Base-by-base conservation (phyloP, 345 rosid species). In the Lepidium africanum region DNA sequence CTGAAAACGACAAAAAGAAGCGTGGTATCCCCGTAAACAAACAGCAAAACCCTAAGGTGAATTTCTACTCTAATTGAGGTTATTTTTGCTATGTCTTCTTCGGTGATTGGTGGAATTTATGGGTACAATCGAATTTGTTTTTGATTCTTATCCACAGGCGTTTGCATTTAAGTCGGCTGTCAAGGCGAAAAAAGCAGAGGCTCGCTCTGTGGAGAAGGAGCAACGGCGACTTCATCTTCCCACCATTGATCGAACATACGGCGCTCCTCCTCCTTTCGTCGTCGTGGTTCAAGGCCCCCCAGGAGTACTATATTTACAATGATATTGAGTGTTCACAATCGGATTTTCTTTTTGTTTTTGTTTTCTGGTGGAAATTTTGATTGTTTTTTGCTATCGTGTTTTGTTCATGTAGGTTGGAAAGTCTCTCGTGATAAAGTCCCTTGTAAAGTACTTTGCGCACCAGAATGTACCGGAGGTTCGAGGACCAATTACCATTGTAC, bases 281-380 rank as follows among this genome's bases (percentile, higher is more conserved):
- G 79, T 94, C 45, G 84, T 91, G 4, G 96, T 94, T 40, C 99
- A 94, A 43, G 99, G 97, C 3, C 97, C 99, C 0, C 91, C 99
- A 23, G 71, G 86, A 85, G 97, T 94, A 67, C 51, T 54, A 61
- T 50, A 17, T 32, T 70, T 54, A 69, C 10, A 27, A 27, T 16
- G 15, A 13, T 65, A 9, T 63, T 0, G 10, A 16, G 30, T 30
- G 17, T 14, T 64, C 64, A 37, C 15, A 58, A 5, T 36, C 6
- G 33, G 37, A 9, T 35, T 30, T 30, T 27, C 5, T 4, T 5
- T 27, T 46, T 63, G 43, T 3, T 16, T 62, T 7, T 13, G 14
- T 37, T 30, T 10, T 2, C 7, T 3, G 8, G 25, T 32, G 11
- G 3, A 43, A 14, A 33, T 59, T 39, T 56, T 71, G 46, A 67